A percentile compares a stretch with the other conserved stretches of the same genome.
Evolutionary conservation across 805 yeast species (phyloP).

Genomic region (Pichia deserticola): DNA sequence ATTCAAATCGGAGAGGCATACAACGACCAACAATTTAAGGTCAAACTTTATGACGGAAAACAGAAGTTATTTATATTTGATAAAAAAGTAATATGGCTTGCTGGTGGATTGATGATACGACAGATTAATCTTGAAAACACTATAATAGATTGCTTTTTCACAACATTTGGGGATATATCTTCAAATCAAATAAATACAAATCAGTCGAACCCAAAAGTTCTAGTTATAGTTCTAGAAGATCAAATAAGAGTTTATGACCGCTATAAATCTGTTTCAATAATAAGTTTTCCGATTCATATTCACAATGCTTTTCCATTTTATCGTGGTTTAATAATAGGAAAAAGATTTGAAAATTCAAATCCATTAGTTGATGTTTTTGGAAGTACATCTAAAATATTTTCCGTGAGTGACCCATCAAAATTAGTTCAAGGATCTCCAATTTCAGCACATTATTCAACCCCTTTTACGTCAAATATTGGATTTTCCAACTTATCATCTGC

Average conservation of each 20-base stretch:
- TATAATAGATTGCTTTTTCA: constrained; percentile 55
- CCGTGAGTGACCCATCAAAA: neutral
- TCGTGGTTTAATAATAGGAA: constrained; percentile 48
- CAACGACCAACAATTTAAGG: constrained; percentile 3
- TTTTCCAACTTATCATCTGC: constrained; percentile 5
- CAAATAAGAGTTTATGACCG: constrained; percentile 55
- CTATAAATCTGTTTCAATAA: constrained; percentile 51
- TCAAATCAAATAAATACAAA: neutral
- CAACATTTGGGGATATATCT: constrained; percentile 34
- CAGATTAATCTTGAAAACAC: constrained; percentile 43
- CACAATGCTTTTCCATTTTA: constrained; percentile 55
- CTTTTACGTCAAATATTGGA: neutral
- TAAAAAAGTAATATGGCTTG: constrained; percentile 38
- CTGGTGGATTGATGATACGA: constrained; percentile 43
- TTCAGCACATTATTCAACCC: neutral
- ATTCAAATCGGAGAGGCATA: neutral
- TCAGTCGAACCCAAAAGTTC: constrained; percentile 1
- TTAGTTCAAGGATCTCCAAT: constrained; percentile 1
- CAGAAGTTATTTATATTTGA: constrained; percentile 22
- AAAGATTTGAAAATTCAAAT: constrained; percentile 15
- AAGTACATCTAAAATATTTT: neutral
- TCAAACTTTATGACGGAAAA: constrained; percentile 16
- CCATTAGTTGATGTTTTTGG: neutral
- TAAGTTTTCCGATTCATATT: constrained; percentile 64
- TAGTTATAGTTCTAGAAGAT: constrained; percentile 56